Evolutionary conservation across 306 rosid species (phyloP).

Genomic region (Acacia melanoxylon): DNA sequence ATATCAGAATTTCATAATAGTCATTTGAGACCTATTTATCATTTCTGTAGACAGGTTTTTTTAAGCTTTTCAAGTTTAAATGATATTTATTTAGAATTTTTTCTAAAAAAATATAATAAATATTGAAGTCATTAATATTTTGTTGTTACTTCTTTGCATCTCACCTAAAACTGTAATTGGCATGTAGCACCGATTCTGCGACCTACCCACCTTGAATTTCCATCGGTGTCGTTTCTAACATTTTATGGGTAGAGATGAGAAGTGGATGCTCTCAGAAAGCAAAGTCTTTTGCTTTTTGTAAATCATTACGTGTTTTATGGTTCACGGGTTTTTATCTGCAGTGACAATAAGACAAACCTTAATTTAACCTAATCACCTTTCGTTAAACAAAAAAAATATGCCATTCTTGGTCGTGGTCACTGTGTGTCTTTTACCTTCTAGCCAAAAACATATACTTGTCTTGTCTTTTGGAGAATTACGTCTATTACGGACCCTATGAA

Average conservation of each 20-base stretch:
- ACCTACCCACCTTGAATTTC: slow-evolving; percentile 43
- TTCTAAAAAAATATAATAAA: too few species aligned
- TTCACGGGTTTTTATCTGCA: slow-evolving; percentile 49
- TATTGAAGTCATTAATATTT: not conserved
- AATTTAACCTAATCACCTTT: slow-evolving; percentile 11
- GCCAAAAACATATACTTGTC: too few species aligned
- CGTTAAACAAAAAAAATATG: slow-evolving; percentile 18
- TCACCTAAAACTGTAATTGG: not conserved
- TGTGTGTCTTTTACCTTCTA: slow-evolving; percentile 21
- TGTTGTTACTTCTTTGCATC: not conserved
- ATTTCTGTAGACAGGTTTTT: too few species aligned
- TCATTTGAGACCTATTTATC: too few species aligned
- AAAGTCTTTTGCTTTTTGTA: not conserved
- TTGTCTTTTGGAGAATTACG: not conserved
- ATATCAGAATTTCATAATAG: too few species aligned
- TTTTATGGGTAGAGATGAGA: not conserved
- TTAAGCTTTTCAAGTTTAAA: too few species aligned
- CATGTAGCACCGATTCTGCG: not conserved
- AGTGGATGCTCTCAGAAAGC: not conserved
- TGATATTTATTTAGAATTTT: too few species aligned
- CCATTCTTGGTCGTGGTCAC: slow-evolving; percentile 7
- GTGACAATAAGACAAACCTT: slow-evolving; percentile 20
- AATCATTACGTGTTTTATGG: slow-evolving; percentile 12
- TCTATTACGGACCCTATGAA: not conserved
- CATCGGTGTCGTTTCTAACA: not conserved